phyloP scores from a whole-genome alignment of 805 yeast genomes.

The Candida coleopterorum region DNA sequence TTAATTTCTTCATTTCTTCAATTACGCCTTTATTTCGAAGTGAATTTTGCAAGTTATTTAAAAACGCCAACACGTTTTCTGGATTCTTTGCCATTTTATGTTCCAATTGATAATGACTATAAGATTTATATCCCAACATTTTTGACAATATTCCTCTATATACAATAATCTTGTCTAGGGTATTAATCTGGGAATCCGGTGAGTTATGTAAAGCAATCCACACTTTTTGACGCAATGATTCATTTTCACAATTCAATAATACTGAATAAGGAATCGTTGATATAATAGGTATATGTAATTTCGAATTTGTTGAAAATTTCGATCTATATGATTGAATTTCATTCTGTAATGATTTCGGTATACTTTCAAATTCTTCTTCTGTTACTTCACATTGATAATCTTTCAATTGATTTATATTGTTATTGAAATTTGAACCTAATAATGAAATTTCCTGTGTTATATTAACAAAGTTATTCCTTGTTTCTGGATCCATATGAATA shows the following conservation, averaged over 20 bases:
- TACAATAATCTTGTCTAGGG: slow-evolving; percentile 55
- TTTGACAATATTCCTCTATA: slow-evolving; percentile 68
- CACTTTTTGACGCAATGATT: slow-evolving; percentile 54
- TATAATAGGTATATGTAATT: slow-evolving; percentile 33
- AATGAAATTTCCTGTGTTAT: slow-evolving; percentile 77
- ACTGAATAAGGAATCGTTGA: slow-evolving; percentile 65
- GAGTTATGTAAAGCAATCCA: slow-evolving; percentile 77
- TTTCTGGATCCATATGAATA: slow-evolving; percentile 64
- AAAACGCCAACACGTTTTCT: slow-evolving; percentile 65
- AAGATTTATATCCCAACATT: slow-evolving; percentile 66
- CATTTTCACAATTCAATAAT: slow-evolving; percentile 53
- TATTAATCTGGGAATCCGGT: slow-evolving; percentile 53
- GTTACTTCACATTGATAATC: slow-evolving; percentile 34
- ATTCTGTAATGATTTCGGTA: slow-evolving; percentile 19
- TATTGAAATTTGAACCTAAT: slow-evolving; percentile 72
- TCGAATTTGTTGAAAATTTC: slow-evolving; percentile 13
- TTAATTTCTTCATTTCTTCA: slow-evolving; percentile 51
- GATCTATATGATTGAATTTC: slow-evolving; percentile 26
- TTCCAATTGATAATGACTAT: slow-evolving; percentile 73
- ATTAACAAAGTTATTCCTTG: slow-evolving; percentile 66
- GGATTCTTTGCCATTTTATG: slow-evolving; percentile 90
- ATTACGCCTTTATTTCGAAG: slow-evolving; percentile 45
- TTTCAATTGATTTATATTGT: slow-evolving; percentile 36
- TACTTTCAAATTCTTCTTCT: slow-evolving; percentile 23
- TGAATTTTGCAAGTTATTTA: slow-evolving; percentile 53